Evolutionary conservation across 495 filamentous ascomycete species (phyloP).

Genomic region (Hypoxylon lienhwacheense): DNA sequence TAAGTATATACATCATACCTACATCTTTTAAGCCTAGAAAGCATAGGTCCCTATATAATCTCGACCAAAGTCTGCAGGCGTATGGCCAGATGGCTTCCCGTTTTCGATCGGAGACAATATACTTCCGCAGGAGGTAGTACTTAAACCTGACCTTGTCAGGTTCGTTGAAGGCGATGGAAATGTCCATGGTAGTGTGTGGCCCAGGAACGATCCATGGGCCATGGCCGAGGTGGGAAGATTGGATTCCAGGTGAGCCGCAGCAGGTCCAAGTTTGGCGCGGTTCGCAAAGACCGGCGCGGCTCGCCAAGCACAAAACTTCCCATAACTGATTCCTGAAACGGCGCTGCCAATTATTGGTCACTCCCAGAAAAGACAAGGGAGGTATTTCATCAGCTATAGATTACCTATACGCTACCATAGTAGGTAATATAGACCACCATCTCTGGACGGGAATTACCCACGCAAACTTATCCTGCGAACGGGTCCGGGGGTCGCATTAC

Average conservation of each 20-base stretch:
- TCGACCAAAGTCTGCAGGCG: conserved; percentile 18
- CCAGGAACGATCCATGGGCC: conserved; percentile 19
- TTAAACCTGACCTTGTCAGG: conserved; percentile 4
- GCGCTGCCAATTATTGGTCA: conserved; percentile 23
- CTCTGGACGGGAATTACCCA: too few species aligned
- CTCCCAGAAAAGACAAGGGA: too few species aligned
- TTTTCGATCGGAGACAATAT: conserved; percentile 30
- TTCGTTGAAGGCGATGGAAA: conserved; percentile 12
- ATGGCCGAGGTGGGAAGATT: conserved; percentile 17
- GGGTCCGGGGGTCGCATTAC: conserved; percentile 31
- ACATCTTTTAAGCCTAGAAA: conserved; percentile 27
- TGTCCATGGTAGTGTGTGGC: too few species aligned
- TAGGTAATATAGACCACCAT: too few species aligned
- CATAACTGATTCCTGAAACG: conserved; percentile 26
- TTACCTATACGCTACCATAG: conserved; percentile 8
- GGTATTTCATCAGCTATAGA: conserved; percentile 22
- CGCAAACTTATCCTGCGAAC: conserved; percentile 22
- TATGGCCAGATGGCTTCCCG: conserved; percentile 24
- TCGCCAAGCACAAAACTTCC: conserved; percentile 27
- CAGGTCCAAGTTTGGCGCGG: conserved; percentile 19
- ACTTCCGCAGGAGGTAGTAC: conserved; percentile 20
- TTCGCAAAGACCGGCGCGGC: conserved; percentile 24
- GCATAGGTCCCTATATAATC: conserved; percentile 24
- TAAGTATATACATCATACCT: too few species aligned
- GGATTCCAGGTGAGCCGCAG: conserved; percentile 27